Conservation (phyloP, 2,329 filamentous ascomycete species). For the Kalmusia sp. region DNA sequence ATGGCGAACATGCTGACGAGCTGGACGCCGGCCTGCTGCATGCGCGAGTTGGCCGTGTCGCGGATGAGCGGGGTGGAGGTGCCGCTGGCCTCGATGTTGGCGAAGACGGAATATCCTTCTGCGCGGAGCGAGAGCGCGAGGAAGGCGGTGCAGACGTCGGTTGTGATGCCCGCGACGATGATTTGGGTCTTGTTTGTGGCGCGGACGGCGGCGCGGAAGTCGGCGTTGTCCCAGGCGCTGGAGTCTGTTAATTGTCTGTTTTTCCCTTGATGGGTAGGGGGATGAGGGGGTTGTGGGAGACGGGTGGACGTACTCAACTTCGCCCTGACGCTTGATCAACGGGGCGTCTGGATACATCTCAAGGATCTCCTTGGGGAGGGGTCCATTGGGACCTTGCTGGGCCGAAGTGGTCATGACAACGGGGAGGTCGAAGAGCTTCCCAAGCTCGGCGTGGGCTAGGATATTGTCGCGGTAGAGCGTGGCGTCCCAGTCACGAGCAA, state of each 20-base stretch:
- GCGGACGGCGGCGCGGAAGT: conserved; percentile 70
- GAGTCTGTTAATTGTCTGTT: conserved; percentile 9
- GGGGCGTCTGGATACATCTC: conserved; percentile 72
- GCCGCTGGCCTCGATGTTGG: conserved; percentile 74
- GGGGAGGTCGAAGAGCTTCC: conserved; percentile 71
- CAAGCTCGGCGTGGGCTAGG: conserved; percentile 71
- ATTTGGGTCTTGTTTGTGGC: conserved; percentile 73
- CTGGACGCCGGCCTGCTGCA: conserved; percentile 72
- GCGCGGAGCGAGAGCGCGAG: conserved; percentile 74
- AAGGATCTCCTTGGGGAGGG: conserved; percentile 71
- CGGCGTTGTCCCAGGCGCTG: conserved; percentile 74
- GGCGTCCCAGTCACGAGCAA: conserved; percentile 71
- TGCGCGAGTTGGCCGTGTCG: conserved; percentile 70
- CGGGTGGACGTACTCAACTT: conserved; percentile 63
- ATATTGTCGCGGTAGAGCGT: conserved; percentile 72
- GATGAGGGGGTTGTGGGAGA: neutral
- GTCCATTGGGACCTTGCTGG: conserved; percentile 73
- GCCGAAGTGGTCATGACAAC: conserved; percentile 75
- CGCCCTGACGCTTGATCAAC: conserved; percentile 71
- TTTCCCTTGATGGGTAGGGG: neutral
- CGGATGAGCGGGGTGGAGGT: conserved; percentile 68
- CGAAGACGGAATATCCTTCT: conserved; percentile 75
- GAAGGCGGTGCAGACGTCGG: conserved; percentile 79
- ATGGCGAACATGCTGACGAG: conserved; percentile 69
- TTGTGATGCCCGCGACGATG: conserved; percentile 75